Base-by-base conservation (phyloP, 2,329 filamentous ascomycete species). In the Cercospora canescens region DNA sequence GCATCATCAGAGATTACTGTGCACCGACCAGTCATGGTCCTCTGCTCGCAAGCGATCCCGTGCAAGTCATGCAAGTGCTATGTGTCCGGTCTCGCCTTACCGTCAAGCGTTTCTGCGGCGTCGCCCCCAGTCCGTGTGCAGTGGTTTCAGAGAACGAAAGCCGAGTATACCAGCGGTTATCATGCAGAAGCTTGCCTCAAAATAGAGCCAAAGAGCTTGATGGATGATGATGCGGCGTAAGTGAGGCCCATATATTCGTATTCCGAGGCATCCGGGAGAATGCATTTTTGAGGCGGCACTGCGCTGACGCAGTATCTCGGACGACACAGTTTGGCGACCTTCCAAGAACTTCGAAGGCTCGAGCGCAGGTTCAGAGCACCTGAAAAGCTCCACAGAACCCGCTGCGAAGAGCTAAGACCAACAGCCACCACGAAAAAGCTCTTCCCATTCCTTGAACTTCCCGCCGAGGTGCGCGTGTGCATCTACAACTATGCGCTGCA, bases 371-470 rank as follows among this genome's bases (percentile, higher is more conserved):
- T 45, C 6, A 37, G 57, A 16, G 60, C 37, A 14, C 41, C 50
- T 9, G 59, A 30, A 8, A 32, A 32, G 28, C 52, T 37, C 6
- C 28, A 39, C 6, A 21, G n/a, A n/a, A 56, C 60, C 11, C 59
- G 56, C 9, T 56, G 39, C 18, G 35, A 45, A 34, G 58, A 65
- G 24, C 26, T 57, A 16, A 14, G 52, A 35, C 32, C 32, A 9
- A 37, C 11, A 28, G n/a, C 24, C 0, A 18, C 34, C 6, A 8
- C 24, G 5, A 14, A 18, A 32, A 35, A 24, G 6, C 21, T 56
- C 0, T 60, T 66, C 45, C 41, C 30, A 2, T 63, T 68, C 24
- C 41, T 63, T 7, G 54, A 65, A 8, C 66, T 68, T n/a, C 66
- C 63, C 1, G 50, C 63, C 14, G 66, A 65, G 12, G 28, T 68